phyloP scores from a whole-genome alignment of 306 rosid genomes.

The Elaeagnus macrophylla region DNA sequence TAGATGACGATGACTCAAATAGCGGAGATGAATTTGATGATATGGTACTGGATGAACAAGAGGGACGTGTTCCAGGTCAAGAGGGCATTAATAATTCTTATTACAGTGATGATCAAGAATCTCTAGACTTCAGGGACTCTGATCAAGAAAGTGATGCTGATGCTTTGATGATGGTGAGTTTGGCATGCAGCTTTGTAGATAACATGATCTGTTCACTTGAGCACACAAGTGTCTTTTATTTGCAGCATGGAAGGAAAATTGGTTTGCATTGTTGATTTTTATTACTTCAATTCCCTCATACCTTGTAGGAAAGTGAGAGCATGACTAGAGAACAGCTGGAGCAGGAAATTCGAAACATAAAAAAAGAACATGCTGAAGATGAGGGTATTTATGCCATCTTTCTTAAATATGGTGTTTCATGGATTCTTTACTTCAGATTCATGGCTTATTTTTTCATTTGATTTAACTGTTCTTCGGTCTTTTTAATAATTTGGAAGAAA shows the following conservation, averaged over 20 bases:
- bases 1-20: conserved; percentile 51
- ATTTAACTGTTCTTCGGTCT: too few species aligned
- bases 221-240: neutral
- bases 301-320: conserved; percentile 62
- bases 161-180: conserved; percentile 87
- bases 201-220: neutral
- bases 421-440: too few species aligned
- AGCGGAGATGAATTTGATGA: conserved; percentile 50
- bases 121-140: conserved; percentile 51
- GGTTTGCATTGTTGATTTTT: neutral
- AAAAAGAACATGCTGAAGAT: conserved; percentile 85
- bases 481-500: too few species aligned
- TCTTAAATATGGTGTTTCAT: neutral
- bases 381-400: conserved; percentile 46
- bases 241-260: neutral
- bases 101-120: conserved; percentile 55
- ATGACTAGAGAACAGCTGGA: conserved; percentile 67
- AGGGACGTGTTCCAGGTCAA: conserved; percentile 33
- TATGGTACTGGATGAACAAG: conserved; percentile 59
- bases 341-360: conserved; percentile 72
- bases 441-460: too few species aligned
- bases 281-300: neutral
- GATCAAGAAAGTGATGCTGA: conserved; percentile 75
- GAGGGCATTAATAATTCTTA: conserved; percentile 33
- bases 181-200: neutral